Conservation (phyloP, 2,329 filamentous ascomycete species). For the Ceratocystis destructans region DNA sequence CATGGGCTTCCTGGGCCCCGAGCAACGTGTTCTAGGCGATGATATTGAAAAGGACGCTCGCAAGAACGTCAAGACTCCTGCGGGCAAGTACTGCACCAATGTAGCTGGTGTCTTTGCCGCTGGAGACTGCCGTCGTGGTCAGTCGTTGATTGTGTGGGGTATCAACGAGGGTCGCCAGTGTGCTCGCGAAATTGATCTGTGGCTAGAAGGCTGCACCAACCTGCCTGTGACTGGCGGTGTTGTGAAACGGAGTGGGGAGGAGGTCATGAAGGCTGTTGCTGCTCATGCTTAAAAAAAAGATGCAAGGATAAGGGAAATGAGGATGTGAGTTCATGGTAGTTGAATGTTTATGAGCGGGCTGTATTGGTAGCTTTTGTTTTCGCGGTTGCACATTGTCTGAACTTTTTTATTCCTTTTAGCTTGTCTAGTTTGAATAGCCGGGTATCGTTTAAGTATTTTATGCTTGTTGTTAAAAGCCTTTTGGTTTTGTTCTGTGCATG, state of each 20-base stretch:
- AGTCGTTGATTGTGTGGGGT: slow-evolving; percentile 94
- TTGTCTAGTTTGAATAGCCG: background rate
- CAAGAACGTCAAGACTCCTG: slow-evolving; percentile 91
- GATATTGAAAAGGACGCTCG: slow-evolving; percentile 79
- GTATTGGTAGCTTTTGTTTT: slow-evolving; percentile 2
- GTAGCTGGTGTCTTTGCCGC: slow-evolving; percentile 81
- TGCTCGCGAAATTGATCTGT: slow-evolving; percentile 82
- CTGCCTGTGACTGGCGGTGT: slow-evolving; percentile 90
- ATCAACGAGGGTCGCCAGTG: slow-evolving; percentile 95
- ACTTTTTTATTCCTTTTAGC: slow-evolving; percentile 2
- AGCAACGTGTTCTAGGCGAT: slow-evolving; percentile 76
- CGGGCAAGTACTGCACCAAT: slow-evolving; percentile 80
- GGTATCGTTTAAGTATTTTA: background rate
- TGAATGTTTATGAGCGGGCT: background rate
- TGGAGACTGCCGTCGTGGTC: slow-evolving; percentile 86
- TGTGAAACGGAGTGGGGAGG: slow-evolving; percentile 65
- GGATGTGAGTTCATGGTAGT: background rate
- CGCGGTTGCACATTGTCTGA: background rate
- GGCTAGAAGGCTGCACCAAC: slow-evolving; percentile 63
- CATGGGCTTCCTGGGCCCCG: slow-evolving; percentile 94
- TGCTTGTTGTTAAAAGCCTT: no score
- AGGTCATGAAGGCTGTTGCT: slow-evolving; percentile 39
- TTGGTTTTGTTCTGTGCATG: no score
- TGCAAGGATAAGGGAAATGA: background rate
- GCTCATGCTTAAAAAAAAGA: slow-evolving; percentile 20